Conservation (phyloP, 2,329 filamentous ascomycete species). For the Bipolaris cookei region DNA sequence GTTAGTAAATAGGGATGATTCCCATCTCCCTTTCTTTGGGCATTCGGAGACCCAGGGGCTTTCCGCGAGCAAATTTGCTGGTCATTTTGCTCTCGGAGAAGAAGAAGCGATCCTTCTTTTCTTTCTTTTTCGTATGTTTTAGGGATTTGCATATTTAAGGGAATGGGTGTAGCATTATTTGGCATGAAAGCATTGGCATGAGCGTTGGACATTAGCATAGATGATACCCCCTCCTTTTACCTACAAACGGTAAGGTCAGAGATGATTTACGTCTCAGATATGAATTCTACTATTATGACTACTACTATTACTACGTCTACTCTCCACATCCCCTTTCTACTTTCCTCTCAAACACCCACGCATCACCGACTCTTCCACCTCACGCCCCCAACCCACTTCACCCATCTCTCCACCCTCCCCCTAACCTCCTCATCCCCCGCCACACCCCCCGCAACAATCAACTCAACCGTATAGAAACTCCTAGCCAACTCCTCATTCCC, state of each 20-base stretch:
- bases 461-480: conserved; percentile 74
- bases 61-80: too few relatives aligned
- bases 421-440: conserved; percentile 66
- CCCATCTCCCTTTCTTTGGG: too few relatives aligned
- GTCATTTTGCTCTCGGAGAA: too few relatives aligned
- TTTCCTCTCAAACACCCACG: too few relatives aligned
- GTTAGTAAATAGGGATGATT: too few relatives aligned
- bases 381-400: conserved; percentile 73
- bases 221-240: background rate
- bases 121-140: background rate
- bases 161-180: background rate
- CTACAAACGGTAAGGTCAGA: too few relatives aligned
- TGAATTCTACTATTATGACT: background rate
- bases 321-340: background rate
- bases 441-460: conserved; percentile 73
- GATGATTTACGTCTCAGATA: too few relatives aligned
- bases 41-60: too few relatives aligned
- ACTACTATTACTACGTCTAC: background rate
- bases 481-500: conserved; percentile 78
- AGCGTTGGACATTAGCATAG: conserved; percentile 1
- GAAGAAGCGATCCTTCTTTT: background rate
- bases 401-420: conserved; percentile 75
- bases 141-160: background rate
- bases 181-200: conserved; percentile 1
- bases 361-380: conserved; percentile 70